A percentile compares a stretch with the other conserved stretches of the same genome.
phyloP scores from a whole-genome alignment of 164 flowering plant genomes.

The Houttuynia cordata region DNA sequence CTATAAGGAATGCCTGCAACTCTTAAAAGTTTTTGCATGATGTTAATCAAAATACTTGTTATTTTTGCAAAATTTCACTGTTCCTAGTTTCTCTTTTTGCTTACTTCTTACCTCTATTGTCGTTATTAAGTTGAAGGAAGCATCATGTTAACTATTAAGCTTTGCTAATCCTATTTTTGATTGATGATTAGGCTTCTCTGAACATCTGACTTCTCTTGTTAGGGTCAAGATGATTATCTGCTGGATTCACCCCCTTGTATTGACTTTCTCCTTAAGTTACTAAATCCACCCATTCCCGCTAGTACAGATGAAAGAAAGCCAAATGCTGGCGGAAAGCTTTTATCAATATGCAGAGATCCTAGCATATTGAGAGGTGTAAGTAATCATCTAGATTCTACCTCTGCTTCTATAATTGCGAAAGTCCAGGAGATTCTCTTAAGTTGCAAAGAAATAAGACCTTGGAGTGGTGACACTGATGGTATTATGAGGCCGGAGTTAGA shows the following conservation, averaged over 20 bases:
- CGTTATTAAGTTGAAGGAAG: no score
- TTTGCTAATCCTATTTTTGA: not conserved
- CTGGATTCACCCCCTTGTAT: constrained; percentile 66
- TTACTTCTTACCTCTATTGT: no score
- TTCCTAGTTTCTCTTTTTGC: no score
- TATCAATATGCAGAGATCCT: constrained; percentile 42
- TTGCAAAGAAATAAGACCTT: constrained; percentile 63
- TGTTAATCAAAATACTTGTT: no score
- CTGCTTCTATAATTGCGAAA: constrained; percentile 41
- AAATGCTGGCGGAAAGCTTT: constrained; percentile 54
- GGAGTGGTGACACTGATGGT: constrained; percentile 19
- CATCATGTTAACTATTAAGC: not conserved
- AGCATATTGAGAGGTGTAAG: constrained; percentile 21
- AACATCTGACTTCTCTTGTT: constrained; percentile 6
- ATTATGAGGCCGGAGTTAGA: constrained; percentile 57
- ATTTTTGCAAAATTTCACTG: no score
- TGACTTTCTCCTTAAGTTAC: constrained; percentile 58
- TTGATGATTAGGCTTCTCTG: not conserved
- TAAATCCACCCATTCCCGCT: constrained; percentile 40
- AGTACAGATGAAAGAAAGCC: constrained; percentile 33
- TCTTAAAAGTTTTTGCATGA: no score
- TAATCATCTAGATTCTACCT: constrained; percentile 42
- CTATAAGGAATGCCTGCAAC: no score
- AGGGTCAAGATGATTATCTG: constrained; percentile 85
- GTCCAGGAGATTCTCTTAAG: constrained; percentile 67